phyloP scores from a whole-genome alignment of 345 rosid genomes.

The Aurinia saxatilis region DNA sequence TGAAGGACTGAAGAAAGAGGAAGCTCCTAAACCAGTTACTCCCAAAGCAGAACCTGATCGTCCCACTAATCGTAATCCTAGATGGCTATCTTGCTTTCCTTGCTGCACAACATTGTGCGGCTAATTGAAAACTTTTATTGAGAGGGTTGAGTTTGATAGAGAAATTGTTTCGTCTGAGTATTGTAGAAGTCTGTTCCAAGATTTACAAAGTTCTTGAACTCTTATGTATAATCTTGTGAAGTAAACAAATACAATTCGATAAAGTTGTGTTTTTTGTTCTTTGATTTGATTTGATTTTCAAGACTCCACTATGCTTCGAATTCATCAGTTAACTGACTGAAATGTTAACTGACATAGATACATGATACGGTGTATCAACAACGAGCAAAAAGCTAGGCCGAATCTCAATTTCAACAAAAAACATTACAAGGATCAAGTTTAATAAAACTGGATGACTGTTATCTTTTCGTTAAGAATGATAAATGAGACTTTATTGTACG shows the following conservation, averaged over 20 bases:
- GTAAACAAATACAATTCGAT: not conserved
- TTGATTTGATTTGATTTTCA: slow-evolving; percentile 2
- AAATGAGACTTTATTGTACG: not conserved
- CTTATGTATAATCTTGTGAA: slow-evolving; percentile 18
- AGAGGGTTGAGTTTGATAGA: not conserved
- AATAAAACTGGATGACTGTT: not conserved
- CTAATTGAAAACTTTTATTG: not conserved
- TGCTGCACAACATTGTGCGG: slow-evolving; percentile 35
- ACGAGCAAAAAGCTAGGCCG: too few relatives aligned
- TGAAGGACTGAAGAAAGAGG: slow-evolving; percentile 18
- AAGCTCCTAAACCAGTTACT: slow-evolving; percentile 12
- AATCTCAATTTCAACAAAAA: too few relatives aligned
- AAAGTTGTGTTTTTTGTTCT: not conserved
- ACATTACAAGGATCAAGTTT: too few relatives aligned
- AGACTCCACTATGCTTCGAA: not conserved
- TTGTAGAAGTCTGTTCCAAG: slow-evolving; percentile 24
- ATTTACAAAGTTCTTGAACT: not conserved
- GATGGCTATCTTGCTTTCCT: slow-evolving; percentile 58
- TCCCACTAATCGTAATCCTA: slow-evolving; percentile 11
- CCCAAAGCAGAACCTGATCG: slow-evolving; percentile 23
- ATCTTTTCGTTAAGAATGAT: not conserved
- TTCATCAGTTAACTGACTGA: too few relatives aligned
- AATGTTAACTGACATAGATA: too few relatives aligned
- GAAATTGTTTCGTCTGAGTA: not conserved
- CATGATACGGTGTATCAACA: not conserved